A percentile compares a stretch with the other conserved stretches of the same genome.
Conservation (phyloP, 2,329 filamentous ascomycete species). For the Sporothrix inflata region DNA sequence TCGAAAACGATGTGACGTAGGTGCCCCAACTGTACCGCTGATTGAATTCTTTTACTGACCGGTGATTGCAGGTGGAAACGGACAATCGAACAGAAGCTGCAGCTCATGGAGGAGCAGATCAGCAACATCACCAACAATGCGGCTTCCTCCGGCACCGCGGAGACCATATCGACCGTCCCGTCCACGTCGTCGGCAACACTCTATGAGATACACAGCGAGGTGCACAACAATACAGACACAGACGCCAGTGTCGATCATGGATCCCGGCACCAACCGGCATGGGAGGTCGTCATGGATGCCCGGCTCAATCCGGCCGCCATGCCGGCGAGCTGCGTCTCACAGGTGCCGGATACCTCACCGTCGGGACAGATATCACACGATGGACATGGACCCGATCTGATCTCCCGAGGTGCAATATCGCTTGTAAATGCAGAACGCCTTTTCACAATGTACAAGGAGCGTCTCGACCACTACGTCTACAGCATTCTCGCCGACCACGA, state of each 20-base stretch:
- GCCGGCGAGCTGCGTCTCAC: not conserved
- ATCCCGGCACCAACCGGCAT: not conserved
- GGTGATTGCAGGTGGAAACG: not conserved
- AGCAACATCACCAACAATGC: not conserved
- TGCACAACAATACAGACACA: not conserved
- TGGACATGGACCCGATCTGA: not conserved
- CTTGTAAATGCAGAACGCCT: not conserved
- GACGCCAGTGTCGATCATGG: not conserved
- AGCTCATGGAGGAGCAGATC: slow-evolving; percentile 8
- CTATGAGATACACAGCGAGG: not conserved
- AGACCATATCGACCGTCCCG: not conserved
- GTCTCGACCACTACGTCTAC: slow-evolving; percentile 2
- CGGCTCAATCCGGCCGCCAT: not conserved
- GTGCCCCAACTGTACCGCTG: not conserved
- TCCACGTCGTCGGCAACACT: not conserved
- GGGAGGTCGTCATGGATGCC: slow-evolving; percentile 17
- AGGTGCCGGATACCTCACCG: not conserved
- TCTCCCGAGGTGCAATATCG: not conserved
- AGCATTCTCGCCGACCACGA: not conserved
- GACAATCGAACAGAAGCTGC: not conserved
- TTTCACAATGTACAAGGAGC: not conserved
- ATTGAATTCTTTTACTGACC: not conserved
- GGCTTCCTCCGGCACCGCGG: not conserved
- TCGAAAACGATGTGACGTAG: slow-evolving; percentile 14
- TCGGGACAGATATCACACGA: not conserved